phyloP scores from a whole-genome alignment of 2,329 filamentous ascomycete genomes.

The Remersonia thermophila region DNA sequence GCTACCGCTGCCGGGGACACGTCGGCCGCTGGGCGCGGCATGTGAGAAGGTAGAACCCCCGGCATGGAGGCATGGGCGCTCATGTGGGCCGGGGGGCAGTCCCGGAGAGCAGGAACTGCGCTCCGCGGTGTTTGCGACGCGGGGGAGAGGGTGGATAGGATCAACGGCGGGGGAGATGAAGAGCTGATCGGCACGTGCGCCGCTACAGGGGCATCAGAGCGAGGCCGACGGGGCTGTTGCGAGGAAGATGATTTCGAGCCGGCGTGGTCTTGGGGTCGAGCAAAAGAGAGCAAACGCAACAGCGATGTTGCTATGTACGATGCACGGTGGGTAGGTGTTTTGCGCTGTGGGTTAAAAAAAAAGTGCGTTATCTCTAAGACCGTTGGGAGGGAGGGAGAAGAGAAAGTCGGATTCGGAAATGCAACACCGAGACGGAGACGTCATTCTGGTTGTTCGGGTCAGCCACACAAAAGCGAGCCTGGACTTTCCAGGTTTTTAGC shows the following conservation, averaged over 20 bases:
- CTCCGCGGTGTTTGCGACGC: slow-evolving; percentile 9
- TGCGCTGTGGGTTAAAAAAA: too few species aligned
- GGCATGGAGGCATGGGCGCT: slow-evolving; percentile 46
- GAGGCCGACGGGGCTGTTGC: too few species aligned
- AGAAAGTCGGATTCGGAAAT: slow-evolving; percentile 11
- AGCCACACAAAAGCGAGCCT: background rate
- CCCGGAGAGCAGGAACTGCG: slow-evolving; percentile 20
- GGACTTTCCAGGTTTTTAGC: slow-evolving; percentile 5
- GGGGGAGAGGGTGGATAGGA: background rate
- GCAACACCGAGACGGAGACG: slow-evolving; percentile 9
- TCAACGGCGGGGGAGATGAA: background rate
- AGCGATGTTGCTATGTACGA: too few species aligned
- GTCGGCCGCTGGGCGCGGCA: slow-evolving; percentile 21
- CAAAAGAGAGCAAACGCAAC: too few species aligned
- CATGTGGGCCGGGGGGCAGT: slow-evolving; percentile 42
- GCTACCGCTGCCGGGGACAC: slow-evolving; percentile 19
- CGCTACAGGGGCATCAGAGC: slow-evolving; percentile 8
- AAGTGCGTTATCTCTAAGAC: background rate
- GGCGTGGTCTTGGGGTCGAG: too few species aligned
- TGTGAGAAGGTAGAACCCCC: slow-evolving; percentile 33
- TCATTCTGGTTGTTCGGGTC: slow-evolving; percentile 14
- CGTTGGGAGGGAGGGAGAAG: background rate
- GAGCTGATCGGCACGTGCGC: background rate
- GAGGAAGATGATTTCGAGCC: too few species aligned
- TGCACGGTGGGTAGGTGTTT: too few species aligned